A percentile compares a stretch with the other conserved stretches of the same genome.
Conservation (phyloP, 306 rosid species). For the apple (Malus domestica) region DNA sequence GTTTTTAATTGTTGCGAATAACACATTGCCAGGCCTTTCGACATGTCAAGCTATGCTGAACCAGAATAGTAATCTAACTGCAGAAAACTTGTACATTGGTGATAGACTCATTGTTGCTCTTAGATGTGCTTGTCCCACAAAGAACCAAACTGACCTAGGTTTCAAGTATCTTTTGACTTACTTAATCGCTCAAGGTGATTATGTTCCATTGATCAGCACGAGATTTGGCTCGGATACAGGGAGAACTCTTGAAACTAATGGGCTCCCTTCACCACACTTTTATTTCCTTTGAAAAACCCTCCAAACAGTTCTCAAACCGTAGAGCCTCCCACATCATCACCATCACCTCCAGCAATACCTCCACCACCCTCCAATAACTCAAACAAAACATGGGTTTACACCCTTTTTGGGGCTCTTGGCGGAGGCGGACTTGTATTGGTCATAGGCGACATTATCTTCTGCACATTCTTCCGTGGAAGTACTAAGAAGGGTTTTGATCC, state of each 20-base stretch:
- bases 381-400: constrained; percentile 60
- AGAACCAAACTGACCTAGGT: constrained; percentile 52
- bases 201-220: constrained; percentile 23
- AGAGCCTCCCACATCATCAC: constrained; percentile 26
- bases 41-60: constrained; percentile 62
- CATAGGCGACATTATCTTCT: constrained; percentile 27
- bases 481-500: constrained; percentile 20
- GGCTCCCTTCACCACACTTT: constrained; percentile 56
- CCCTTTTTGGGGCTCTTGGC: constrained; percentile 45
- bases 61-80: constrained; percentile 26
- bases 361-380: constrained; percentile 28
- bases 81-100: constrained; percentile 21
- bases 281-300: constrained; percentile 60
- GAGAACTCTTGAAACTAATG: constrained; percentile 48
- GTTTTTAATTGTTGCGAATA: constrained; percentile 29
- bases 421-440: constrained; percentile 23
- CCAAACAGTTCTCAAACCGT: constrained; percentile 43
- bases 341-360: constrained; percentile 3
- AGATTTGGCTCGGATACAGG: constrained; percentile 30
- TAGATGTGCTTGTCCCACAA: constrained; percentile 90
- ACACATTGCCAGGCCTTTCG: constrained; percentile 63
- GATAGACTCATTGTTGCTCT: constrained; percentile 51
- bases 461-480: constrained; percentile 3
- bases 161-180: constrained; percentile 38
- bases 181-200: constrained; percentile 34